Base-by-base conservation (phyloP, 768 basidiomycete species). In the Lactifluus subvellereus region DNA sequence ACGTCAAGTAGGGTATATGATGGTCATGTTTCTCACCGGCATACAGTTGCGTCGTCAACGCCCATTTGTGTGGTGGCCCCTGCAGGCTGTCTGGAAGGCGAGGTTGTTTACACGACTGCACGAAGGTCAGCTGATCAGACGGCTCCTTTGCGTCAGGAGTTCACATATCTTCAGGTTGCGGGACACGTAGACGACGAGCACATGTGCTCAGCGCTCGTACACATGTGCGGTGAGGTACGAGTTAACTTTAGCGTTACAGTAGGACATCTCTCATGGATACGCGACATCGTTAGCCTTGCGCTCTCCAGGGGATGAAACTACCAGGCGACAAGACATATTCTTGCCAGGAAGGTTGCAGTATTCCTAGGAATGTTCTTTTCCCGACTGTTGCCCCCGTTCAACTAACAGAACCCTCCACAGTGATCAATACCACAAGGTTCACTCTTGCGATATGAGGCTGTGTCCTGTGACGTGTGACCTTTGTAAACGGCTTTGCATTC, bases 201-300 rank as follows among this genome's bases (percentile, higher is more conserved):
- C 66, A 59, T 79, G 58, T 87, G 85, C 66, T 77, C 83, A 0
- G 82, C 84, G 1, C 71, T 73, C 14, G 67, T 77, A 1, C 86
- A 87, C 62, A 78, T 78, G 42, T 87, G 86, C 59, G 84, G 83
- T n/a, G 72, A 79, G 77, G 85, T 81, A 63, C 62, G 73, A 22
- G 22, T 32, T 0, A 5, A 3, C 2, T 13, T 8, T 57, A 37
- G 13, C 2, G 14, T 54, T 14, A 20, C 10, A 11, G 27, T 27
- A 27, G 27, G 2, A 27, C 27, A 1, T 33, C 27, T 27, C 27
- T 27, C 2, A 27, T 27, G 53, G 81, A 85, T 85, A 61, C 42
- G 74, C 14, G 2, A 2, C 7, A 20, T 6, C 6, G 6, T 16
- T 67, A 67, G 66, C 64, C 66, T 5, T 67, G 66, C 33, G 60